Percentiles rank a stretch among this genome's conserved stretches.
These are phyloP conservation scores for Blastobotrys americana DNA, from an alignment of 805 yeast species.

Conservation along the genomic window DNA sequence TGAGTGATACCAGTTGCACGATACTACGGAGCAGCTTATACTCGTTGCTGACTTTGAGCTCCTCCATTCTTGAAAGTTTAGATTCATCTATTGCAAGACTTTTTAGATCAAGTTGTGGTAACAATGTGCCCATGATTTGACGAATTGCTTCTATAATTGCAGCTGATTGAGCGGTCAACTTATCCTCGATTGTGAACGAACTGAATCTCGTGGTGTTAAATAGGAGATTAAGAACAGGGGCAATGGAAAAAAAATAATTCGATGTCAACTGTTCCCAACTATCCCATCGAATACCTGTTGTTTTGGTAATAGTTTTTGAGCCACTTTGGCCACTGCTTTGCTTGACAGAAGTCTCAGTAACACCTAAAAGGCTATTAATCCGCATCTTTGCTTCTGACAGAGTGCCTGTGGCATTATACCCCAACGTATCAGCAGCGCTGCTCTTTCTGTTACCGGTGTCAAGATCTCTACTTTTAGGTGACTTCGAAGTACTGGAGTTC, in stretches of 20 bases:
- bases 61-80: conserved; percentile 23
- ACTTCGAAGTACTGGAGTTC: conserved; percentile 1
- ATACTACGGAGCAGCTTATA: conserved; percentile 25
- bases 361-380: conserved; percentile 21
- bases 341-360: conserved; percentile 18
- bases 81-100: conserved; percentile 18
- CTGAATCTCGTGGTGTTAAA: conserved; percentile 21
- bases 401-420: background rate
- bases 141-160: conserved; percentile 30
- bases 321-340: background rate
- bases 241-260: conserved; percentile 12
- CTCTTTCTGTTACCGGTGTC: background rate
- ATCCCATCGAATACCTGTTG: background rate
- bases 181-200: conserved; percentile 2
- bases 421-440: background rate
- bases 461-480: background rate
- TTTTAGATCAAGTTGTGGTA: conserved; percentile 14
- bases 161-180: conserved; percentile 17
- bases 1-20: conserved; percentile 16
- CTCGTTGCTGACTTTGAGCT: conserved; percentile 29
- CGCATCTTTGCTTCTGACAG: conserved; percentile 14
- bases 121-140: conserved; percentile 22
- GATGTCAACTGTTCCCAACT: background rate
- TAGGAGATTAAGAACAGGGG: conserved; percentile 22
- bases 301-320: background rate